Evolutionary conservation across 208 protist species (phyloP).

Genomic region (Acanthamoeba rhysodes): DNA sequence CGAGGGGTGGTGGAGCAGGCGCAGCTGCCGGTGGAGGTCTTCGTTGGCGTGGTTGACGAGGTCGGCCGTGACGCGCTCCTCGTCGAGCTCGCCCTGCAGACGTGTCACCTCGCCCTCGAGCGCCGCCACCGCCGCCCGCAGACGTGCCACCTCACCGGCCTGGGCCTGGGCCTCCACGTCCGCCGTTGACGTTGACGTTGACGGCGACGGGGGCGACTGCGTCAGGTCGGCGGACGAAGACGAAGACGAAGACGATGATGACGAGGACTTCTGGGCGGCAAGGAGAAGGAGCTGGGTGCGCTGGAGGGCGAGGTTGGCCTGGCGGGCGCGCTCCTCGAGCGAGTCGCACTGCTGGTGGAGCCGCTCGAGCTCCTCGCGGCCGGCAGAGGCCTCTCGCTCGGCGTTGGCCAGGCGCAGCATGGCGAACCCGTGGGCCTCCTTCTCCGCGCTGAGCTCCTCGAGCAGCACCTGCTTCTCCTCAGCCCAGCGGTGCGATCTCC

Average conservation of each 20-base stretch:
- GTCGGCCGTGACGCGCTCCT: conserved; percentile 33
- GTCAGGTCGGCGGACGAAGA: too few species aligned
- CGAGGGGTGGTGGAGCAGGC: neutral
- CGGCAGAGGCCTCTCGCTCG: neutral
- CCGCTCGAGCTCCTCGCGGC: neutral
- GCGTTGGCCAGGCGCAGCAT: conserved; percentile 15
- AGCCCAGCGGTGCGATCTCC: neutral
- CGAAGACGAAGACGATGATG: neutral
- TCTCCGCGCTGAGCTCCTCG: conserved; percentile 57
- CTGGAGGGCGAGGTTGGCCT: neutral
- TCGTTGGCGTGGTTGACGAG: conserved; percentile 21
- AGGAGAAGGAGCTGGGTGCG: conserved; percentile 61
- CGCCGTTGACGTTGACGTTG: too few species aligned
- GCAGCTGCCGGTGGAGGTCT: conserved; percentile 31
- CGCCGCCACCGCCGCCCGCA: neutral
- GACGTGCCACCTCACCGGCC: neutral
- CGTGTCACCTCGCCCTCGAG: conserved; percentile 2
- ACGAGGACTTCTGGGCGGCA: conserved; percentile 8
- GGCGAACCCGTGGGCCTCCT: conserved; percentile 45
- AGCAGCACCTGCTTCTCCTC: conserved; percentile 62
- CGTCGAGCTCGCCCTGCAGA: conserved; percentile 20
- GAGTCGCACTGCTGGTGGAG: neutral
- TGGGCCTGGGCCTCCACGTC: neutral
- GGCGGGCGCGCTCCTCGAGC: conserved; percentile 7
- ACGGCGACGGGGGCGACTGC: neutral